Evolutionary conservation across 192 early-diverging fungal genomes (phyloP).

Genomic region (Helicostylum pulchrum): DNA sequence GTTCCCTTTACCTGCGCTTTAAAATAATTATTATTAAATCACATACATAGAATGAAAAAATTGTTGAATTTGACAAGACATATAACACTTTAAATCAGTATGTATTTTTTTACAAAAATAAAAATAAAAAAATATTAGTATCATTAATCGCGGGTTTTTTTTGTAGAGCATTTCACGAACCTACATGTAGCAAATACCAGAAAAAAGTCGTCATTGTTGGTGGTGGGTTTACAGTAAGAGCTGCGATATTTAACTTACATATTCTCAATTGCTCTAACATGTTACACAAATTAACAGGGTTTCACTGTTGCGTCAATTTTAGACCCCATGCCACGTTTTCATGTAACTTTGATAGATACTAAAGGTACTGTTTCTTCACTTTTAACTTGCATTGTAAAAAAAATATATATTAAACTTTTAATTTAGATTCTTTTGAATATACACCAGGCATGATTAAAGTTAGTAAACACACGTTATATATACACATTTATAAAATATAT

Average conservation of each 20-base stretch:
- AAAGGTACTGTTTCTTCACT: constrained; percentile 27
- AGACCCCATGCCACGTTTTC: constrained; percentile 36
- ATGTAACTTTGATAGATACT: constrained; percentile 35
- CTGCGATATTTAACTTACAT: neutral
- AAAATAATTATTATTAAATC: neutral
- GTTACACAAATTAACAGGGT: constrained; percentile 24
- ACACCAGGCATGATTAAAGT: constrained; percentile 33
- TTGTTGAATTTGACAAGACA: neutral
- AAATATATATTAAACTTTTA: neutral
- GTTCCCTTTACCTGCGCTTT: neutral
- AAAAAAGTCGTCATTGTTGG: constrained; percentile 31
- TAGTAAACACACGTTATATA: neutral
- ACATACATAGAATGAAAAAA: neutral
- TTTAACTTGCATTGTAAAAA: neutral
- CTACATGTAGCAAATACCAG: neutral
- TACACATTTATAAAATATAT: too few relatives aligned
- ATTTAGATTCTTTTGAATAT: constrained; percentile 40
- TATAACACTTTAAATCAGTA: neutral
- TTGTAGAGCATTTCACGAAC: neutral
- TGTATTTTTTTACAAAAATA: too few relatives aligned
- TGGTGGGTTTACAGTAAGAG: constrained; percentile 37
- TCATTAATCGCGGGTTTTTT: neutral
- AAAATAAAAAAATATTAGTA: too few relatives aligned
- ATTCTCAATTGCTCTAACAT: neutral
- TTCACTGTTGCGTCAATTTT: constrained; percentile 38